These are phyloP conservation scores for Xylaria sp. DNA, from an alignment of 2,329 filamentous ascomycete species.

Conservation along the genomic window DNA sequence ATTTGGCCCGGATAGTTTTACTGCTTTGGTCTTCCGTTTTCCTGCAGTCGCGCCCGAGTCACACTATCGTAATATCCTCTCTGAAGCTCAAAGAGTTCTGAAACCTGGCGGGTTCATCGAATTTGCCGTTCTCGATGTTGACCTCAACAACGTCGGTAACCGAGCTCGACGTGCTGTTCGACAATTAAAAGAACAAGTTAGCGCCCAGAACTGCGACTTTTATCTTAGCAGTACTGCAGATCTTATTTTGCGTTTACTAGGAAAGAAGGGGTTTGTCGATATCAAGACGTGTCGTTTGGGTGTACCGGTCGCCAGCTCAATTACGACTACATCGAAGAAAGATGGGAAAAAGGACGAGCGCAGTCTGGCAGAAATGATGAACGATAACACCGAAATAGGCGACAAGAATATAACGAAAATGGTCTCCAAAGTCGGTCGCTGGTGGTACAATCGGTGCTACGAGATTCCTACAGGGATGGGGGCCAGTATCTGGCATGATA, in stretches of 20 bases:
- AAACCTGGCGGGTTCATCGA: slow-evolving; percentile 84
- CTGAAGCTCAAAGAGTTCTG: slow-evolving; percentile 80
- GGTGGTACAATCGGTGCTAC: slow-evolving; percentile 97
- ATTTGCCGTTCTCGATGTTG: slow-evolving; percentile 79
- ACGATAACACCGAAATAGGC: slow-evolving; percentile 73
- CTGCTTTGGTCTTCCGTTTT: slow-evolving; percentile 80
- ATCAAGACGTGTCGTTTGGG: slow-evolving; percentile 82
- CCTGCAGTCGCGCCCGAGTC: slow-evolving; percentile 75
- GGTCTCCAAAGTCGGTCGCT: slow-evolving; percentile 89
- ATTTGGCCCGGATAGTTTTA: slow-evolving; percentile 80
- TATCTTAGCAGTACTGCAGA: slow-evolving; percentile 71
- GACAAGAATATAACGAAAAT: slow-evolving; percentile 92
- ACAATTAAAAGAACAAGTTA: slow-evolving; percentile 76
- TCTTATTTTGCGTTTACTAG: slow-evolving; percentile 73
- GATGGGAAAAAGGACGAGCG: slow-evolving; percentile 60
- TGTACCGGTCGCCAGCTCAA: slow-evolving; percentile 73
- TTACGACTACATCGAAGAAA: slow-evolving; percentile 48
- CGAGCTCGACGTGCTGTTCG: slow-evolving; percentile 75
- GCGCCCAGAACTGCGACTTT: slow-evolving; percentile 67
- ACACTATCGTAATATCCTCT: slow-evolving; percentile 76
- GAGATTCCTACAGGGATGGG: slow-evolving; percentile 71
- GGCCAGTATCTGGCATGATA: slow-evolving; percentile 82
- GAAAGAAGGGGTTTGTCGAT: slow-evolving; percentile 74
- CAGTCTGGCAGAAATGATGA: slow-evolving; percentile 77
- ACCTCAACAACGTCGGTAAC: slow-evolving; percentile 84